Conservation (phyloP, 108 stramenopile species). For the Epipyxis sp. region DNA sequence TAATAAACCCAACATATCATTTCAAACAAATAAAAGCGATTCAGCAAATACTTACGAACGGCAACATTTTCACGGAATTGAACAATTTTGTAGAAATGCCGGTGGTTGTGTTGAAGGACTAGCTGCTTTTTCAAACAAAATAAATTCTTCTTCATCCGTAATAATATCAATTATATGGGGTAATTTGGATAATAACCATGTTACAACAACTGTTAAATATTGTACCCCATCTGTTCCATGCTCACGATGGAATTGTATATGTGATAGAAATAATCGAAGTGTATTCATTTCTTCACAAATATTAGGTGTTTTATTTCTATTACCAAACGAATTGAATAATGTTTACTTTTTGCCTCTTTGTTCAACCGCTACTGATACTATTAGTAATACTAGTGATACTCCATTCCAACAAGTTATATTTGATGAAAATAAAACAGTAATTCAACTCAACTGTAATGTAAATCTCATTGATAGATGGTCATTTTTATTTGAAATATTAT, state of each 20-base stretch:
- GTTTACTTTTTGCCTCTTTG: no score
- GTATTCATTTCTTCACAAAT: not conserved
- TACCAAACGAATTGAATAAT: no score
- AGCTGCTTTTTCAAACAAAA: not conserved
- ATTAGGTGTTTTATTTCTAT: no score
- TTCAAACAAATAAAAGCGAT: not conserved
- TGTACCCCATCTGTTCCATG: slow-evolving; percentile 16
- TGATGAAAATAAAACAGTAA: no score
- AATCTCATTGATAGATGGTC: no score
- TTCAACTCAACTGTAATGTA: no score
- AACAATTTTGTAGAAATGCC: slow-evolving; percentile 24
- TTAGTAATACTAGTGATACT: no score
- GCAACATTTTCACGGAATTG: not conserved
- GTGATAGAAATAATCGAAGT: slow-evolving; percentile 13
- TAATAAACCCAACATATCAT: no score
- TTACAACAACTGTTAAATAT: not conserved
- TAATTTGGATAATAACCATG: not conserved
- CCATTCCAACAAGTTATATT: no score
- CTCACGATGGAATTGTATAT: slow-evolving; percentile 8
- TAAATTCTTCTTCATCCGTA: not conserved
- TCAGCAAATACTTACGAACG: not conserved
- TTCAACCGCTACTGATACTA: no score
- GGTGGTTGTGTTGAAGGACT: not conserved
- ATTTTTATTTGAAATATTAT: no score
- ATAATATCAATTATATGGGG: not conserved